Evolutionary conservation across 164 flowering plant species (phyloP).

Genomic region (Chimonanthus praecox): DNA sequence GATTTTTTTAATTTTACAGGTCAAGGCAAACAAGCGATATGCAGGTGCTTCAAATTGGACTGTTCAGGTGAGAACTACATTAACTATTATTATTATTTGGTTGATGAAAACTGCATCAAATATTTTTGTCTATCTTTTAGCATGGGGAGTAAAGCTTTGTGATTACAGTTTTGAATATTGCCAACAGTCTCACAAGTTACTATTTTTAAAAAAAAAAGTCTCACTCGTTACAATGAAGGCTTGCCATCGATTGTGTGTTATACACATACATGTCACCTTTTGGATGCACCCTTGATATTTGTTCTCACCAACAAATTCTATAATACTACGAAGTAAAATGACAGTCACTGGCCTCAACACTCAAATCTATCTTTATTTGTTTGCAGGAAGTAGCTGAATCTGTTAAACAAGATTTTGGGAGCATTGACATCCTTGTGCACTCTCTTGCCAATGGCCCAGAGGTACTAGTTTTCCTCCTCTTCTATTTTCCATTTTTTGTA

Average conservation of each 20-base stretch:
- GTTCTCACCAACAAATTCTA: not conserved
- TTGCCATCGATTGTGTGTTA: not conserved
- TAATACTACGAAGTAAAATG: not conserved
- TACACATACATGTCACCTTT: not conserved
- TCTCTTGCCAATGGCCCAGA: slow-evolving; percentile 99
- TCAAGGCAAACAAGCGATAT: slow-evolving; percentile 88
- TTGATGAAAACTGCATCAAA: not conserved
- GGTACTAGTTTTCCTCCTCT: slow-evolving; percentile 26
- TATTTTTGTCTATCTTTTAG: not conserved
- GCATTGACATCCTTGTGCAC: slow-evolving; percentile 96
- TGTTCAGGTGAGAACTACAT: slow-evolving; percentile 53
- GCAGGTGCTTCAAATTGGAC: slow-evolving; percentile 92
- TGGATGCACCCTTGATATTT: not conserved
- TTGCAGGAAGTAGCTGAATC: slow-evolving; percentile 82
- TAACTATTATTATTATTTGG: not conserved
- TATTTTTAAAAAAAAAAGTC: not conserved
- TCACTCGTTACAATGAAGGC: not conserved
- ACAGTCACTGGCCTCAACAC: not conserved
- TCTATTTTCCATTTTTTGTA: not conserved
- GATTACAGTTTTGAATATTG: not conserved
- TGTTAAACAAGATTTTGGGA: slow-evolving; percentile 89
- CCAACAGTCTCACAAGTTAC: not conserved
- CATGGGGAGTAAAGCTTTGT: not conserved
- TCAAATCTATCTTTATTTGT: not conserved
- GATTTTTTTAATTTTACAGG: slow-evolving; percentile 41